Conservation (phyloP, 2,329 filamentous ascomycete species). For the Lecanoromycetidae sp. region DNA sequence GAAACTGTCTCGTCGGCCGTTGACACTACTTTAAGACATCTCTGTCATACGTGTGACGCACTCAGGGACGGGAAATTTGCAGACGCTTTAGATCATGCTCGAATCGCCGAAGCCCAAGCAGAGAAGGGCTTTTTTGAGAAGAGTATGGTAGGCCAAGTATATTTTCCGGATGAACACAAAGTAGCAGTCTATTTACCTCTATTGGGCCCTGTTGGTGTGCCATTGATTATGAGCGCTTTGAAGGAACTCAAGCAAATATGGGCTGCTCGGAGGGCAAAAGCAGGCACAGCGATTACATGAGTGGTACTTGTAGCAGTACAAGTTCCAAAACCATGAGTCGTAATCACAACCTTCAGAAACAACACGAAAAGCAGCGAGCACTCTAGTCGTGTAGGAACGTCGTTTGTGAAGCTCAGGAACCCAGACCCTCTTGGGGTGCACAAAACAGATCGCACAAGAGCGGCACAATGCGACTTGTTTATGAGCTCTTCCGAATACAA, state of each 20-base stretch:
- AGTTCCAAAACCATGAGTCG: neutral
- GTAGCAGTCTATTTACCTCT: conserved; percentile 90
- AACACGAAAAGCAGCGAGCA: neutral
- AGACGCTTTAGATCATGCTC: conserved; percentile 62
- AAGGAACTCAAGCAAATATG: conserved; percentile 59
- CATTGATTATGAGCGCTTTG: conserved; percentile 67
- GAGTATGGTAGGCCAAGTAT: conserved; percentile 96
- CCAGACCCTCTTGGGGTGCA: no score
- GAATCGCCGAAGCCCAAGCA: conserved; percentile 74
- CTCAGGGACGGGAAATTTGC: conserved; percentile 51
- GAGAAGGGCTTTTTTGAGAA: conserved; percentile 97
- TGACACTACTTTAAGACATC: conserved; percentile 61
- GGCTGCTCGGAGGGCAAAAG: conserved; percentile 10
- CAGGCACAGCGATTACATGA: no score
- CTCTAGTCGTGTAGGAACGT: neutral
- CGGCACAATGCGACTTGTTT: no score
- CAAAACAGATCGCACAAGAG: no score
- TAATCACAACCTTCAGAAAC: neutral
- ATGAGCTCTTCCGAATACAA: no score
- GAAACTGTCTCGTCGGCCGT: conserved; percentile 76
- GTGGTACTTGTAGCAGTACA: no score
- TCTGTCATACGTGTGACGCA: conserved; percentile 63
- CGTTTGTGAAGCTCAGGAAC: neutral
- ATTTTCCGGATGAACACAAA: conserved; percentile 98
- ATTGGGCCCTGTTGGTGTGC: conserved; percentile 80